A percentile compares a stretch with the other conserved stretches of the same genome.
Evolutionary conservation across 768 basidiomycete species (phyloP).

Genomic region (Solioccasus polychromus): DNA sequence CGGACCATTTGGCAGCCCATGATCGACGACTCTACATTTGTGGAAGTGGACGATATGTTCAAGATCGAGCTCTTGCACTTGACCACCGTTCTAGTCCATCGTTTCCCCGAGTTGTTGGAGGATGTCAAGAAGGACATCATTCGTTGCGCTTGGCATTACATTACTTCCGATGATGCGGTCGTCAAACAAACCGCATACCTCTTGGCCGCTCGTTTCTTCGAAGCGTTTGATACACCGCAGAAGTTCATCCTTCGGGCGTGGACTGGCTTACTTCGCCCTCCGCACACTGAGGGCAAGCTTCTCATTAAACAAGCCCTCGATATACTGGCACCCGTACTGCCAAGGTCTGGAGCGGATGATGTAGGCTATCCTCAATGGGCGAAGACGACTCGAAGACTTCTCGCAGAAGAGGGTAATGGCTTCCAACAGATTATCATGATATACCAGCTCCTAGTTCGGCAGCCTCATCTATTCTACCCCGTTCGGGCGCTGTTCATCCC

Average conservation of each 20-base stretch:
- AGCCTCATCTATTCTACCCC: constrained; percentile 88
- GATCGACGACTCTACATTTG: constrained; percentile 49
- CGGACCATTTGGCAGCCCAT: constrained; percentile 80
- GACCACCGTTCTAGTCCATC: constrained; percentile 84
- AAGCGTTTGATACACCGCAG: constrained; percentile 80
- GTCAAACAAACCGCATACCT: constrained; percentile 93
- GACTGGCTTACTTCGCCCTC: constrained; percentile 82
- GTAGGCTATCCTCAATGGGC: constrained; percentile 78
- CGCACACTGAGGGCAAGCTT: constrained; percentile 71
- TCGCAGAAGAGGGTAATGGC: constrained; percentile 83
- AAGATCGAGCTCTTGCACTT: constrained; percentile 89
- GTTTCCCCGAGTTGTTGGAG: constrained; percentile 75
- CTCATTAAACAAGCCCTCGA: constrained; percentile 85
- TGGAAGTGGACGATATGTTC: constrained; percentile 75
- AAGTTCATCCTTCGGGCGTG: constrained; percentile 92
- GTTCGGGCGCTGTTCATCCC: constrained; percentile 91
- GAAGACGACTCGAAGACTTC: constrained; percentile 73
- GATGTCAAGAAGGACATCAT: constrained; percentile 90
- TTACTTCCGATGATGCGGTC: constrained; percentile 80
- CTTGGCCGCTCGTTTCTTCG: constrained; percentile 88
- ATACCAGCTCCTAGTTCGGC: constrained; percentile 90
- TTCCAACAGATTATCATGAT: constrained; percentile 71
- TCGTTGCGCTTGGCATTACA: constrained; percentile 88
- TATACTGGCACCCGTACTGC: constrained; percentile 80
- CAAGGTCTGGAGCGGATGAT: constrained; percentile 56